Evolutionary conservation across 2,329 filamentous ascomycete genomes (phyloP).

Genomic region (Pseudogymnoascus sp.): DNA sequence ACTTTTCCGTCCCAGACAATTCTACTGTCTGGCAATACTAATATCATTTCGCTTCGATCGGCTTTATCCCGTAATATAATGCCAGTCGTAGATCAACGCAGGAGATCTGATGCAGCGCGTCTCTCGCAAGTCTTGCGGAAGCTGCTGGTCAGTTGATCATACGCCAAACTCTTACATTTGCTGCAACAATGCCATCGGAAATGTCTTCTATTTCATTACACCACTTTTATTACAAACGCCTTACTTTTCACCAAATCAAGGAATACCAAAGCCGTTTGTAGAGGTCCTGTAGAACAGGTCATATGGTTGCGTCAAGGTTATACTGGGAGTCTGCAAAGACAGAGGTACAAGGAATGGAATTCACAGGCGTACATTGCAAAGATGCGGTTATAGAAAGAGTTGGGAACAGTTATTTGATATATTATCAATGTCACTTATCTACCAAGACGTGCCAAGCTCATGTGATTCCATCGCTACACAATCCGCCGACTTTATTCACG

Average conservation of each 20-base stretch:
- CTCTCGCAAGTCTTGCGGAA: background rate
- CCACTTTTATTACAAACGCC: background rate
- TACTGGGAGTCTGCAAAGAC: background rate
- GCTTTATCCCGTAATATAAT: background rate
- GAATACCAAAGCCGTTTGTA: background rate
- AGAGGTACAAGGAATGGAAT: background rate
- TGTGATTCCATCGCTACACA: background rate
- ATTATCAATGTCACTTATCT: background rate
- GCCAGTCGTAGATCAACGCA: background rate
- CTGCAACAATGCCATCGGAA: background rate
- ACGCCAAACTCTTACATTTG: too few species aligned
- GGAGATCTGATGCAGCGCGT: background rate
- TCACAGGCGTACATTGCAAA: background rate
- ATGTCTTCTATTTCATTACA: background rate
- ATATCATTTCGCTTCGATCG: background rate
- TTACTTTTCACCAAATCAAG: background rate
- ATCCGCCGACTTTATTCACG: background rate
- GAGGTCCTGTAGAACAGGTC: background rate
- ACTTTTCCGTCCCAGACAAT: background rate
- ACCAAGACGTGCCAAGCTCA: background rate
- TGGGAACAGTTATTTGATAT: background rate
- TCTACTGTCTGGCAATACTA: background rate
- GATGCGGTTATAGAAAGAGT: background rate
- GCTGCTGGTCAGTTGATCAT: too few species aligned
- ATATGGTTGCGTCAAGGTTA: background rate